phyloP scores from a whole-genome alignment of 2,329 filamentous ascomycete genomes.

The Fusarium sp. region DNA sequence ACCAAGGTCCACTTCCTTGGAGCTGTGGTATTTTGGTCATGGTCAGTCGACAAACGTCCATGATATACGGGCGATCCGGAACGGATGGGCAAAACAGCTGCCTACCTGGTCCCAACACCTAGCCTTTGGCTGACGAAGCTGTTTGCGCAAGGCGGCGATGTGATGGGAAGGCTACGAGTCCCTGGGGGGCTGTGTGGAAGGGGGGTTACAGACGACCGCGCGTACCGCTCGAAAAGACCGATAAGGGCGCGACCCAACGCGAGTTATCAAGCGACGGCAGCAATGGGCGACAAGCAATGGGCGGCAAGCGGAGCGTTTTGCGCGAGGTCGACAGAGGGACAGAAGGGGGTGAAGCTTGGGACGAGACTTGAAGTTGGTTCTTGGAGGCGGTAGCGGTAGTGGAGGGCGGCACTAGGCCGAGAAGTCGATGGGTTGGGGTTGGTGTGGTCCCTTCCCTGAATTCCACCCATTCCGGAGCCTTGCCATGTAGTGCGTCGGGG shows the following conservation, averaged over 20 bases:
- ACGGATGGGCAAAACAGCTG: constrained; percentile 14
- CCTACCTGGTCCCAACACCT: constrained; percentile 21
- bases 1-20: constrained; percentile 24
- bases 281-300: constrained; percentile 23
- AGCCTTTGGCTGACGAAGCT: constrained; percentile 35
- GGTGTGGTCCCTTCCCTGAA: constrained; percentile 39
- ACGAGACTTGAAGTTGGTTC: constrained; percentile 46
- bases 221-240: constrained; percentile 47
- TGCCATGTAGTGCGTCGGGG: constrained; percentile 35
- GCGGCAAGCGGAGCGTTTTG: constrained; percentile 25
- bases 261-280: constrained; percentile 20
- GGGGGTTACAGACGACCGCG: constrained; percentile 46
- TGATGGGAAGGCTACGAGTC: constrained; percentile 33
- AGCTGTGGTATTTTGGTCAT: constrained; percentile 21
- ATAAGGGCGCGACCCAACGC: constrained; percentile 10
- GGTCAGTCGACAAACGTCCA: constrained; percentile 40
- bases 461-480: constrained; percentile 31
- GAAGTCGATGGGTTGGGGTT: constrained; percentile 40
- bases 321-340: constrained; percentile 16
- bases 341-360: constrained; percentile 41
- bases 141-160: constrained; percentile 32
- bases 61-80: constrained; percentile 38
- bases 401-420: constrained; percentile 40
- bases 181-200: constrained; percentile 35
- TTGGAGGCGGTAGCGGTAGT: constrained; percentile 26